phyloP scores from a whole-genome alignment of 495 filamentous ascomycete species.

The Penicillium steckii region DNA sequence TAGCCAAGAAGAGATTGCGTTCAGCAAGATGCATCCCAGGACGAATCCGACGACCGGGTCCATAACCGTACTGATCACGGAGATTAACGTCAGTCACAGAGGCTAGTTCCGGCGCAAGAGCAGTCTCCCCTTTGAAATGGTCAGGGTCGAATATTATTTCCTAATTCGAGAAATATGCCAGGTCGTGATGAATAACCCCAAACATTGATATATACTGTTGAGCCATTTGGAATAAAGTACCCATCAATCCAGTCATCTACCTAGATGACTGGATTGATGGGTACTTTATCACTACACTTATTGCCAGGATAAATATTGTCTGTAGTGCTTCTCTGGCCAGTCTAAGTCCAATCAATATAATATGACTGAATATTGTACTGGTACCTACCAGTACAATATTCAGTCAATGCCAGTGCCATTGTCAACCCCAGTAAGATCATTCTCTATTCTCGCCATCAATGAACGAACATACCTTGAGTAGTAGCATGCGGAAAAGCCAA shows the following conservation, averaged over 20 bases:
- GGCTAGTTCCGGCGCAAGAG: constrained; percentile 21
- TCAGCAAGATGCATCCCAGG: constrained; percentile 59
- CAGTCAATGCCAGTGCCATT: too few relatives aligned
- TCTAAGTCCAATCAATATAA: too few relatives aligned
- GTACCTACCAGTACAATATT: too few relatives aligned
- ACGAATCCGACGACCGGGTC: constrained; percentile 53
- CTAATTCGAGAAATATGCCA: constrained; percentile 35
- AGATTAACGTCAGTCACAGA: constrained; percentile 22
- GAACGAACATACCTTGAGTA: constrained; percentile 6
- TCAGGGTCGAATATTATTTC: constrained; percentile 54
- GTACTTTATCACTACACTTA: too few relatives aligned
- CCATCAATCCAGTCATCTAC: constrained; percentile 31
- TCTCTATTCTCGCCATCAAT: too few relatives aligned
- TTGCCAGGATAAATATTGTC: too few relatives aligned
- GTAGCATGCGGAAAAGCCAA: constrained; percentile 32
- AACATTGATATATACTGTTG: constrained; percentile 31
- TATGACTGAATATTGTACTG: too few relatives aligned
- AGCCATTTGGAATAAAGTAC: constrained; percentile 27
- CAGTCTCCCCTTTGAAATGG: constrained; percentile 32
- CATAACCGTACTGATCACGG: constrained; percentile 34
- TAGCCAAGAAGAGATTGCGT: constrained; percentile 54
- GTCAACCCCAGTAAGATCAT: too few relatives aligned
- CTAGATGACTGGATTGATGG: too few relatives aligned
- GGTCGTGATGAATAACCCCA: constrained; percentile 36
- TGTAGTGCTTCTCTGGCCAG: too few relatives aligned